These are phyloP conservation scores for Straminergon stramineum DNA, from an alignment of 225 moss, liverwort and hornwort species.

Conservation along the genomic window DNA sequence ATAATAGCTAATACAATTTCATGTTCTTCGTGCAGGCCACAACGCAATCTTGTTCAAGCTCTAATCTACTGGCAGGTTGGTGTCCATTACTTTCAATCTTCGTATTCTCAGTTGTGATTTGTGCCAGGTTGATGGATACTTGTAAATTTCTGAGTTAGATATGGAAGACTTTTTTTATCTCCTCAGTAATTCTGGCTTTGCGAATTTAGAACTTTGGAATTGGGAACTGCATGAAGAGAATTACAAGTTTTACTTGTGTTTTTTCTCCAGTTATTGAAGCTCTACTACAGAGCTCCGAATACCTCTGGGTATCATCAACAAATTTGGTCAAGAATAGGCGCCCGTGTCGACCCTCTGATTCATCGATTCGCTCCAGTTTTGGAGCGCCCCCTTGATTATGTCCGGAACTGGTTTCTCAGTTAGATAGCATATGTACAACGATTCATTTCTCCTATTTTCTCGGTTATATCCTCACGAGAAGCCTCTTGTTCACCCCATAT, in stretches of 20 bases:
- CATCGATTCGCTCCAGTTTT: slow-evolving; percentile 65
- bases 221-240: background rate
- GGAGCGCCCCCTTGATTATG: slow-evolving; percentile 65
- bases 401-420: slow-evolving; percentile 38
- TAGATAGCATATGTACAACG: background rate
- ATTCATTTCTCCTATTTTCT: background rate
- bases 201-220: background rate
- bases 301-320: slow-evolving; percentile 55
- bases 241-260: background rate
- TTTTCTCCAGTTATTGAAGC: slow-evolving; percentile 70
- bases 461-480: background rate
- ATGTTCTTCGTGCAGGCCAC: slow-evolving; percentile 50
- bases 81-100: background rate
- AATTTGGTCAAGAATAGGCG: slow-evolving; percentile 65
- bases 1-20: background rate
- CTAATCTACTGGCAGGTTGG: slow-evolving; percentile 95
- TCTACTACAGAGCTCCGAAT: slow-evolving; percentile 65
- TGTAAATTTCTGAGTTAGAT: background rate
- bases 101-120: background rate
- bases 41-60: slow-evolving; percentile 73
- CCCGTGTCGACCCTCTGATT: slow-evolving; percentile 57
- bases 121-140: background rate
- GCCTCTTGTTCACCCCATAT: background rate
- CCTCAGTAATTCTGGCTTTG: background rate
- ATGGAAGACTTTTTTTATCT: background rate